Conservation (phyloP, 2,329 filamentous ascomycete species). For the Hypoxylon sp. region DNA sequence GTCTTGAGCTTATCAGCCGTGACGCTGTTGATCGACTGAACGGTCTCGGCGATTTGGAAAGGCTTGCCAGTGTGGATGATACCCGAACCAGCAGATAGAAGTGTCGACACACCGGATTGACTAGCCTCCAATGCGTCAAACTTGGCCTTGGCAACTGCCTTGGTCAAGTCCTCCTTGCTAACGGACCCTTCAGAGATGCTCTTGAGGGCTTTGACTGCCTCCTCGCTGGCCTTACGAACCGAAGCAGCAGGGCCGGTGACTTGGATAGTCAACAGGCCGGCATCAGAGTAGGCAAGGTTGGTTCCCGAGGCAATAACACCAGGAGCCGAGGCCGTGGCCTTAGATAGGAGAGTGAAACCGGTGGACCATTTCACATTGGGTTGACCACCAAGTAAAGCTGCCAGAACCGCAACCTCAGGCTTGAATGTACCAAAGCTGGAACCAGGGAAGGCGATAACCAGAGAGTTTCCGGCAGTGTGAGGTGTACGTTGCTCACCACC, state of each 20-base stretch:
- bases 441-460: slow-evolving; percentile 94
- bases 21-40: slow-evolving; percentile 84
- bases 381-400: slow-evolving; percentile 89
- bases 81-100: slow-evolving; percentile 87
- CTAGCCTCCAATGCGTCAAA: slow-evolving; percentile 89
- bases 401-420: slow-evolving; percentile 89
- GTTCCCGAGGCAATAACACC: slow-evolving; percentile 79
- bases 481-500: slow-evolving; percentile 94
- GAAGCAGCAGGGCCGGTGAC: slow-evolving; percentile 81
- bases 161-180: slow-evolving; percentile 87
- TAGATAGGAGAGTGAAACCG: slow-evolving; percentile 91
- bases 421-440: slow-evolving; percentile 86
- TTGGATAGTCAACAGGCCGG: slow-evolving; percentile 88
- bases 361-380: slow-evolving; percentile 95
- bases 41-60: slow-evolving; percentile 85
- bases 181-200: slow-evolving; percentile 81
- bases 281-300: slow-evolving; percentile 91
- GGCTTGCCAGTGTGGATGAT: slow-evolving; percentile 85
- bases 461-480: slow-evolving; percentile 81
- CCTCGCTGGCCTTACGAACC: slow-evolving; percentile 80
- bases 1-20: slow-evolving; percentile 87
- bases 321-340: slow-evolving; percentile 77
- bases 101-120: slow-evolving; percentile 81
- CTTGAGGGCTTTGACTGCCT: slow-evolving; percentile 86
- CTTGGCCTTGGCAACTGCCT: slow-evolving; percentile 93